phyloP scores from a whole-genome alignment of 148 eudicot species.

The Simmondsia chinensis region DNA sequence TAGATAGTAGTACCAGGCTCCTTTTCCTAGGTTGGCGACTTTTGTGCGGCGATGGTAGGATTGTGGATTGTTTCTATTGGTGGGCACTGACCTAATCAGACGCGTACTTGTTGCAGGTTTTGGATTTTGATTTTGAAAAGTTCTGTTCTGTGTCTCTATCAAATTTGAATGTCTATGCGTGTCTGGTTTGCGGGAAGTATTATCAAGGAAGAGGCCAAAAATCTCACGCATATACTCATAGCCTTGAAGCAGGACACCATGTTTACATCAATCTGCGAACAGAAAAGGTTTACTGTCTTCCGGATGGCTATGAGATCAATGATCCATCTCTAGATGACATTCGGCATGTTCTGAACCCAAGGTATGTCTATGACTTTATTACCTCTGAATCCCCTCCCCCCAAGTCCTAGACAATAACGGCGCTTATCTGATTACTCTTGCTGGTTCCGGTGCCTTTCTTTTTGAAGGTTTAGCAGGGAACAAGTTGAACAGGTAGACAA shows the following conservation, averaged over 20 bases:
- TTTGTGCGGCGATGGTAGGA: neutral
- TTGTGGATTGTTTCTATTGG: neutral
- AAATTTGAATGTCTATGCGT: slow-evolving; percentile 91
- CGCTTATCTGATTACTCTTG: no score
- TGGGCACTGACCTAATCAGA: neutral
- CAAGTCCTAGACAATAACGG: no score
- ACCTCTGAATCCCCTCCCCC: neutral
- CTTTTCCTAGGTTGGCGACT: no score
- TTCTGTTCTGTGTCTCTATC: slow-evolving; percentile 87
- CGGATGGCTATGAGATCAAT: slow-evolving; percentile 91
- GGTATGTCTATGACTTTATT: slow-evolving; percentile 28
- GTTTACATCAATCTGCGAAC: slow-evolving; percentile 79
- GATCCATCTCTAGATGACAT: slow-evolving; percentile 91
- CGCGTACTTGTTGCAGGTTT: slow-evolving; percentile 40
- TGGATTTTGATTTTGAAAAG: slow-evolving; percentile 97
- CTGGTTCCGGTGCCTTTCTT: slow-evolving; percentile 1
- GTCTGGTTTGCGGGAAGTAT: slow-evolving; percentile 94
- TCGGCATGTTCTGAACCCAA: slow-evolving; percentile 84
- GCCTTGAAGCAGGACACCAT: slow-evolving; percentile 95
- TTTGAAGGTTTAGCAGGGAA: slow-evolving; percentile 41
- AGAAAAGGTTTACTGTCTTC: slow-evolving; percentile 91
- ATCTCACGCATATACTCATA: slow-evolving; percentile 90
- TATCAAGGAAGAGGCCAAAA: slow-evolving; percentile 88
- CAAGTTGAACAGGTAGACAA: slow-evolving; percentile 71
- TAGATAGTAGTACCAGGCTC: no score